Conservation (phyloP, 306 rosid genomes). For the Prunus dulcis region DNA sequence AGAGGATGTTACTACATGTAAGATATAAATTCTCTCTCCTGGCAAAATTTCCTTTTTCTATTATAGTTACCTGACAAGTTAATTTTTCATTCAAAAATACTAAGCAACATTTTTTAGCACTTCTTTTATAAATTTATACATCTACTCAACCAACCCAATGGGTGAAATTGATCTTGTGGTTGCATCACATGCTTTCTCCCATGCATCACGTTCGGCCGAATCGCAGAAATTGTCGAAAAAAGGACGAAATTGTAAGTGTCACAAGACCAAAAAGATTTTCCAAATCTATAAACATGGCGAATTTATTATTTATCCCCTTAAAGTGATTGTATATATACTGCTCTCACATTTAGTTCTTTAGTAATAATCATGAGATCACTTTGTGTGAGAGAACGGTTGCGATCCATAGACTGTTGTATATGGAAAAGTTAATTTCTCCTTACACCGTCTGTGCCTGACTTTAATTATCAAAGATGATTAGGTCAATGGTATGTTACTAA, state of each 20-base stretch:
- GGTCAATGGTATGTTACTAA: neutral
- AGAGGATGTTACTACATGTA: neutral
- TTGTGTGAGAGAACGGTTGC: neutral
- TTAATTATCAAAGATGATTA: neutral
- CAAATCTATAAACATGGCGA: neutral
- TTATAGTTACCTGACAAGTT: neutral
- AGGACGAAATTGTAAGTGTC: constrained; percentile 14
- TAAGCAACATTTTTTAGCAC: too few relatives aligned
- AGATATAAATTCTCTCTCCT: neutral
- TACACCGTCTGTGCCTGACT: too few relatives aligned
- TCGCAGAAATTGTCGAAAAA: constrained; percentile 4
- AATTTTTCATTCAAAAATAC: too few relatives aligned
- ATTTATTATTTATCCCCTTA: neutral
- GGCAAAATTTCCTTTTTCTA: neutral
- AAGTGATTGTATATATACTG: neutral
- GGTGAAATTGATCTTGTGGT: neutral
- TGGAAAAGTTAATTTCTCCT: too few relatives aligned
- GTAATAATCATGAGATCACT: too few relatives aligned
- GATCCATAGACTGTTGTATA: too few relatives aligned
- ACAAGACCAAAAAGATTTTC: neutral
- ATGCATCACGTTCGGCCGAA: constrained; percentile 9
- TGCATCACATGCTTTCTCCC: constrained; percentile 3
- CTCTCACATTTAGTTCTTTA: neutral
- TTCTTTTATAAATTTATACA: neutral
- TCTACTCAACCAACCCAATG: neutral